Evolutionary conservation across 345 rosid genomes (phyloP).

Genomic region (Nasturtium officinale): DNA sequence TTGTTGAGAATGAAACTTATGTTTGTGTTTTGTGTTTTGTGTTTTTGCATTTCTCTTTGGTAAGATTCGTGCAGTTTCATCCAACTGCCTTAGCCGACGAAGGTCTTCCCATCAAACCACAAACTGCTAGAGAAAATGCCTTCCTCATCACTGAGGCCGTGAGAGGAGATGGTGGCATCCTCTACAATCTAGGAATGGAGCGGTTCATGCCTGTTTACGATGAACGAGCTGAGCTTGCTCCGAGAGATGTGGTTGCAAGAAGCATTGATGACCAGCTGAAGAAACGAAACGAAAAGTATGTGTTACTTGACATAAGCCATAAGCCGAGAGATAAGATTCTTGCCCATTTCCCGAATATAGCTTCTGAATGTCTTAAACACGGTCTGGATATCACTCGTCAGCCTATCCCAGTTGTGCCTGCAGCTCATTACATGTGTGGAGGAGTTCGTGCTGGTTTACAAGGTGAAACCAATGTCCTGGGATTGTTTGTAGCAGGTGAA

Average conservation of each 20-base stretch:
- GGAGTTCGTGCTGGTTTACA: constrained; percentile 92
- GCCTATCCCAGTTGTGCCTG: constrained; percentile 91
- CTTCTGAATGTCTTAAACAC: constrained; percentile 73
- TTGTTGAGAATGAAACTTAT: constrained; percentile 14
- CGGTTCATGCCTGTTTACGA: constrained; percentile 89
- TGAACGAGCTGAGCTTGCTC: constrained; percentile 93
- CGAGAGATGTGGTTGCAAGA: constrained; percentile 96
- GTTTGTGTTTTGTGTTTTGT: neutral
- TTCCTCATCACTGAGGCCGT: constrained; percentile 93
- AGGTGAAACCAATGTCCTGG: constrained; percentile 87
- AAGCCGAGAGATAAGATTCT: constrained; percentile 75
- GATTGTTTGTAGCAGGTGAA: constrained; percentile 95
- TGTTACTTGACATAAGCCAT: constrained; percentile 89
- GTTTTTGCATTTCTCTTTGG: constrained; percentile 17
- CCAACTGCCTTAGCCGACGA: constrained; percentile 97
- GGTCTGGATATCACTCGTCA: constrained; percentile 79
- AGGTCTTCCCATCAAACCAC: constrained; percentile 82
- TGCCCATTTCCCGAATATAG: constrained; percentile 95
- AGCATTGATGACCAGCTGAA: constrained; percentile 94
- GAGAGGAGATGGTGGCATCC: constrained; percentile 95
- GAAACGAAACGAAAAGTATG: constrained; percentile 70
- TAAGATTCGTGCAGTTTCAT: constrained; percentile 97
- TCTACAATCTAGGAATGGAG: constrained; percentile 78
- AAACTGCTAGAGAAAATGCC: constrained; percentile 69
- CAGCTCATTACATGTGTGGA: constrained; percentile 98